Evolutionary conservation across 208 protist species (phyloP), one percentile per base, ranked within the genome.

Genomic region (Trypanosoma theileri): DNA sequence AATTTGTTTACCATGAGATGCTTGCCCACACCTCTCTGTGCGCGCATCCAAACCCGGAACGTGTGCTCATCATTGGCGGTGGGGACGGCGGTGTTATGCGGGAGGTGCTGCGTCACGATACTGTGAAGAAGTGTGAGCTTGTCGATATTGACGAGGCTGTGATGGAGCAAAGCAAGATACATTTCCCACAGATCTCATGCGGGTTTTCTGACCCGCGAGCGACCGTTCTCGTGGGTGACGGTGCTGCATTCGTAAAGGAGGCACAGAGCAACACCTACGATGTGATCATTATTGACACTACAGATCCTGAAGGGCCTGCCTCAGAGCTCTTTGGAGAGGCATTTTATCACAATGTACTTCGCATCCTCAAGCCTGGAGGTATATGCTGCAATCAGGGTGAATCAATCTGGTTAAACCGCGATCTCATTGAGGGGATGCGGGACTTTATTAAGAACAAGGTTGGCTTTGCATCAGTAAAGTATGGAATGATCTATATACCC

Each of bases 1-100:
- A 99, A 85, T 98, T 98, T 71, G 83, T 96, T 16, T 99, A 99
- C 87, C 98, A 99, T 79, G 98, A 99, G 81, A 99, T 99, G 97
- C 95, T 99, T 24, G 94, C 92, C 11, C 97, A 99, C 82, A 24
- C 98, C 14, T 91, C 97, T 40, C 59, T 98, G 22, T 96, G 84
- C 73, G 52, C 82, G 16, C 97, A 99, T 75, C 71, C 75, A 31
- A 93, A 95, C 59, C 93, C 91, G 4, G 82, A 96, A 67, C 75
- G 92, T 42, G 93, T 99, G 8, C 92, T 99, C n/a, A 88, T 99
- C 48, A 95, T 99, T 77, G 98, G 98, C 50, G 98, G 98, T 59
- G 98, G 98, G 28, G 98, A 99, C 69, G 98, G 98, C 73, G 98
- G 98, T 45, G 97, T 98, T 7, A 75, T 99, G 58, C 89, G 98